Evolutionary conservation across 176 grass and related monocot species (phyloP), one percentile per base, ranked within the genome.

Genomic region (Rhynchospora tenuis): DNA sequence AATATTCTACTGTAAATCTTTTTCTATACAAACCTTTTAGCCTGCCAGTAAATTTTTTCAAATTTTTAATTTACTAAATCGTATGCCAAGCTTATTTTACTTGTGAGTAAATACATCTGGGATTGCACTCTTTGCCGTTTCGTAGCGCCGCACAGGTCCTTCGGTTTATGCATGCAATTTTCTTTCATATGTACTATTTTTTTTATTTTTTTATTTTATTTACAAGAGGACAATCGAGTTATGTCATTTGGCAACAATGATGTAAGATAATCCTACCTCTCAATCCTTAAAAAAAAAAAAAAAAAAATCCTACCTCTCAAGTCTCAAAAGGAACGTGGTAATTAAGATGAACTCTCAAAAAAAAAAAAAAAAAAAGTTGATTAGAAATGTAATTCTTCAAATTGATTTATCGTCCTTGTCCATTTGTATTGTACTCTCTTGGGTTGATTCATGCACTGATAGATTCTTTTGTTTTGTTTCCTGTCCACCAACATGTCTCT

Each of bases 381-480:
- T 15, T 45, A 20, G 2, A 69, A 69, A 33, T 17, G 31, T 2
- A 3, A 28, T 5, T 16, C 0, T 19, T 67, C 0, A 67, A 67
- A 42, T 68, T 68, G 5, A 19, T 42, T 42, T 68, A 43, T 42
- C 0, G 1, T 3, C 29, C 47, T 17, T 76, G 24, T 28, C 48
- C 6, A 55, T 76, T 76, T 55, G 67, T 56, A 1, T 17, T 24
- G n/a, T 1, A 16, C 47, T 55, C 15, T 17, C 14, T 56, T 1
- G 6, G 33, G 33, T 70, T 55, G 24, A 47, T 75, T 55, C 24
- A 77, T 56, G 50, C 73, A 77, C 50, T 9, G 26, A 5, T 55
- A 77, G 50, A 28, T 77, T 55, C 73, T 22, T 24, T 56, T 77
- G 50, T 50, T 77, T 56, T 77, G 73, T 56, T 77, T 28, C 73